Base-by-base conservation (phyloP, 2,329 filamentous ascomycete species). In the Talaromyces amestolkiae region DNA sequence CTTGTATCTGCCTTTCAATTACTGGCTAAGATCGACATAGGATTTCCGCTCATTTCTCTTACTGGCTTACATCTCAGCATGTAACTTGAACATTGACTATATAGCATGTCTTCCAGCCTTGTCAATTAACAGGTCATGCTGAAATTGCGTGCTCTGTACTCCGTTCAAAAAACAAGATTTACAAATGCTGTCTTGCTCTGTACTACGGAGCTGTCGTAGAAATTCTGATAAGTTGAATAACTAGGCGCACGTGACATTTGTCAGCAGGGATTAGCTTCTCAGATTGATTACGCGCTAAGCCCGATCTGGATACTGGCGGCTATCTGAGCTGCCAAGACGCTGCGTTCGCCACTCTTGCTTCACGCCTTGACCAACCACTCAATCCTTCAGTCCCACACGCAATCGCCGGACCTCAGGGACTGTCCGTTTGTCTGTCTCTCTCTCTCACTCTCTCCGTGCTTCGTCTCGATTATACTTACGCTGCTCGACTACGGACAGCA, bases 341-440 rank as follows among this genome's bases (percentile, higher is more conserved):
- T n/a, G 15, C 27, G 15, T 53, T 56, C 53, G 53, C 53, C 53
- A 37, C 33, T 56, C n/a, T 54, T 54, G n/a, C 27, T 35, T 35
- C 27, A 22, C 31, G 31, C 51, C 33, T 56, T 37, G 53, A 39
- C 53, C 53, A 56, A 56, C 53, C 53, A 56, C 53, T 56, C 53
- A 13, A 56, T 56, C 53, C 49, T 56, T 35, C 33, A 22, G 53
- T 56, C 53, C 53, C 53, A 56, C 53, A 39, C 53, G n/a, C 53
- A 33, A 19, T 35, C 17, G 15, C 49, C n/a, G 33, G 27, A 49
- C 59, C 17, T 24, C 51, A 31, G 15, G 49, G 13, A 51, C 24
- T 33, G 15, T 51, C 41, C 8, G 9, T 22, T 31, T 5, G 39
- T 19, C 27, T 15, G 43, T 37, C 58, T 49, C 31, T 19, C 33